Conservation (phyloP, 2,329 filamentous ascomycete species). For the Metarhizium sp. region DNA sequence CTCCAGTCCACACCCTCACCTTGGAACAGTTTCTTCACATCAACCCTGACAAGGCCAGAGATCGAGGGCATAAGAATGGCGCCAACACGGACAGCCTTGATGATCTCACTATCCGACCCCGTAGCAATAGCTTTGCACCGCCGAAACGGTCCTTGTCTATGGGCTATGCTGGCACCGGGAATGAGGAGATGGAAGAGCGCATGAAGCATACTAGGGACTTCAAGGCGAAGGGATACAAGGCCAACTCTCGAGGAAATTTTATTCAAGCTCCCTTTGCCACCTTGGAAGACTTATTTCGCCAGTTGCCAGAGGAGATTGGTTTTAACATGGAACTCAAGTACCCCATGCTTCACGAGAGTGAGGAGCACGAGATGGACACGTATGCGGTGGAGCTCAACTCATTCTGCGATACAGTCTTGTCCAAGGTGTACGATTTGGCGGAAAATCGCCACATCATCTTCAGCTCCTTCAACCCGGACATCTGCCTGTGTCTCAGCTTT, state of each 20-base stretch:
- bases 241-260: conserved; percentile 84
- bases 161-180: conserved; percentile 35
- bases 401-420: conserved; percentile 88
- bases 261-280: conserved; percentile 96
- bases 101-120: conserved; percentile 4
- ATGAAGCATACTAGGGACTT: conserved; percentile 98
- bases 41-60: conserved; percentile 44
- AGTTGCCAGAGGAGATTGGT: conserved; percentile 71
- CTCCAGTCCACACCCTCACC: conserved; percentile 89
- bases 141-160: conserved; percentile 46
- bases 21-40: conserved; percentile 93
- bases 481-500: conserved; percentile 87
- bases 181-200: conserved; percentile 54
- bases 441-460: conserved; percentile 88
- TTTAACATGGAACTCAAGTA: conserved; percentile 99
- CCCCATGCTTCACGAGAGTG: conserved; percentile 91
- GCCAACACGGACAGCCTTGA: background rate
- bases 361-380: conserved; percentile 93
- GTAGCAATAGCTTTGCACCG: conserved; percentile 28
- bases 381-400: conserved; percentile 94
- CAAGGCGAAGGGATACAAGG: conserved; percentile 92
- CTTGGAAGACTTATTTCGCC: conserved; percentile 82
- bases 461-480: conserved; percentile 94
- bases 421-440: conserved; percentile 80
- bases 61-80: background rate